Conservation (phyloP, 1,284 basidiomycete species). For the Heterobasidion irregulare region DNA sequence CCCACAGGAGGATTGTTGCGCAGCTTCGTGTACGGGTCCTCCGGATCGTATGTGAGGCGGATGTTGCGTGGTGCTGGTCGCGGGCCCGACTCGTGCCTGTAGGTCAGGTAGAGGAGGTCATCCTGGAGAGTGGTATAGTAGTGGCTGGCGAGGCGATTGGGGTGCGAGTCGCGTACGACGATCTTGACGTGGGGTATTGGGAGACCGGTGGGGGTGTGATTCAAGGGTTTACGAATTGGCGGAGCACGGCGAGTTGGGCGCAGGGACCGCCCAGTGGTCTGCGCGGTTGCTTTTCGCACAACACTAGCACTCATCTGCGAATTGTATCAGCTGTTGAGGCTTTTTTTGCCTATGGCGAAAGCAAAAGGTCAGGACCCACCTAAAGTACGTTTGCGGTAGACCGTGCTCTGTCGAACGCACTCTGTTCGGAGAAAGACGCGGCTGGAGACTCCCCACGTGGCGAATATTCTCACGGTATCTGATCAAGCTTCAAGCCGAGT, state of each 20-base stretch:
- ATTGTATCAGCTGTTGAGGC: neutral
- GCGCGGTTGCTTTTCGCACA: neutral
- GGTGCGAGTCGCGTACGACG: slow-evolving; percentile 63
- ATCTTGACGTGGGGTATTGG: slow-evolving; percentile 61
- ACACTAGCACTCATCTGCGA: neutral
- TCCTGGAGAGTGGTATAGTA: slow-evolving; percentile 80
- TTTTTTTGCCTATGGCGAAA: neutral
- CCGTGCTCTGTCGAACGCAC: neutral
- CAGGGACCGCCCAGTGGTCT: neutral
- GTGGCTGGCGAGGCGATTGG: slow-evolving; percentile 76
- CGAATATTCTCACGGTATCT: neutral
- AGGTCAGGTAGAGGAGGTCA: slow-evolving; percentile 94
- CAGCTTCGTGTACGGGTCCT: slow-evolving; percentile 73
- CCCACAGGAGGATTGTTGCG: slow-evolving; percentile 70
- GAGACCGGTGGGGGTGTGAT: slow-evolving; percentile 40
- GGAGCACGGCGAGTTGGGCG: slow-evolving; percentile 14
- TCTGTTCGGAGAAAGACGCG: neutral
- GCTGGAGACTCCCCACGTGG: neutral
- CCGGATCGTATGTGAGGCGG: slow-evolving; percentile 66
- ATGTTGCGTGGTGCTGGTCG: slow-evolving; percentile 48
- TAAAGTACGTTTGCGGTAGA: neutral
- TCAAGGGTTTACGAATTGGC: slow-evolving; percentile 34
- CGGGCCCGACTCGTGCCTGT: slow-evolving; percentile 61
- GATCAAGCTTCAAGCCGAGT: too few relatives aligned
- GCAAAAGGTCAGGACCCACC: neutral